A percentile compares a stretch with the other conserved stretches of the same genome.
These are phyloP conservation scores for Intubia oerlemansii DNA, from an alignment of 2,329 filamentous ascomycete genomes.

Conservation along the genomic window DNA sequence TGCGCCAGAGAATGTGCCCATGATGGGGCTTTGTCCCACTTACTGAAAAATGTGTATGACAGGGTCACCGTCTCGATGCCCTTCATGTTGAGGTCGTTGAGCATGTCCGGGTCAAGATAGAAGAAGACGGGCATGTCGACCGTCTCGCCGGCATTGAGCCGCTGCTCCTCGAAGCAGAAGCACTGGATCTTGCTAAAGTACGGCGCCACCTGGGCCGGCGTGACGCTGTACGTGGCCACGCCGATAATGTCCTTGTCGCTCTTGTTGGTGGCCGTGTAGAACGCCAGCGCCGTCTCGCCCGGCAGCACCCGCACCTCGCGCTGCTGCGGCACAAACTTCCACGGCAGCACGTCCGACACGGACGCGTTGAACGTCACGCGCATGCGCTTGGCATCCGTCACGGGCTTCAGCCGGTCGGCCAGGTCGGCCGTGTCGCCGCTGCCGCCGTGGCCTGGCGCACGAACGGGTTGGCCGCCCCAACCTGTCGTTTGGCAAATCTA, in stretches of 20 bases:
- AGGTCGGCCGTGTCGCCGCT: slow-evolving; percentile 35
- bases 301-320: slow-evolving; percentile 88
- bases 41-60: slow-evolving; percentile 97
- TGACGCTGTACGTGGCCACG: slow-evolving; percentile 93
- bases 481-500: slow-evolving; percentile 70
- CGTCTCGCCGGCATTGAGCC: slow-evolving; percentile 82
- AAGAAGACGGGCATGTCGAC: slow-evolving; percentile 99
- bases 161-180: slow-evolving; percentile 96
- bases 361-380: slow-evolving; percentile 92
- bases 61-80: slow-evolving; percentile 88
- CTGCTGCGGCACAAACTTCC: slow-evolving; percentile 95
- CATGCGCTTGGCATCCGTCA: slow-evolving; percentile 63
- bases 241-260: slow-evolving; percentile 88
- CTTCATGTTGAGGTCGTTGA: slow-evolving; percentile 81
- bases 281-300: slow-evolving; percentile 89
- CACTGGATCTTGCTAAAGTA: slow-evolving; percentile 99
- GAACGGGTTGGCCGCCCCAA: slow-evolving; percentile 84
- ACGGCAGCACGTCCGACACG: slow-evolving; percentile 84
- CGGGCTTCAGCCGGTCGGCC: slow-evolving; percentile 56
- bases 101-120: slow-evolving; percentile 90
- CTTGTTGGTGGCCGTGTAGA: slow-evolving; percentile 91
- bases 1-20: too few relatives aligned
- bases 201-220: slow-evolving; percentile 80
- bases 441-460: slow-evolving; percentile 47
- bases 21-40: too few relatives aligned